Percentiles rank a stretch among this genome's conserved stretches.
Evolutionary conservation across 2,329 filamentous ascomycete genomes (phyloP).

Genomic region (Colletotrichum phormii): DNA sequence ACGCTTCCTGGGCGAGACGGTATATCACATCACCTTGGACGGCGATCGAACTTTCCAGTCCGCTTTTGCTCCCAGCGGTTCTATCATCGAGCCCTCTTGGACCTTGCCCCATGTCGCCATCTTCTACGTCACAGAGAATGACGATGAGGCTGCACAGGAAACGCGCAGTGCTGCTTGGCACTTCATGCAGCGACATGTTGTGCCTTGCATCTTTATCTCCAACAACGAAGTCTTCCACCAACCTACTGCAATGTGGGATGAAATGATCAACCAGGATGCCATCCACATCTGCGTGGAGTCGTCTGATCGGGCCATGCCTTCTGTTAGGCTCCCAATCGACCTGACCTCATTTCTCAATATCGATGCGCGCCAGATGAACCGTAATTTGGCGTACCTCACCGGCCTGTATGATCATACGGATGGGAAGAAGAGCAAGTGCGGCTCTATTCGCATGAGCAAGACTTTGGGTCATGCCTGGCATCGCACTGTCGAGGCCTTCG

Average conservation of each 20-base stretch:
- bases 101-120: slow-evolving; percentile 61
- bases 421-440: slow-evolving; percentile 5
- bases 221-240: slow-evolving; percentile 54
- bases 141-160: slow-evolving; percentile 49
- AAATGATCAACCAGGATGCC: slow-evolving; percentile 54
- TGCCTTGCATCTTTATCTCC: slow-evolving; percentile 62
- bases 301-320: slow-evolving; percentile 47
- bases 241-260: slow-evolving; percentile 46
- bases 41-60: slow-evolving; percentile 52
- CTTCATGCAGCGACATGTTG: slow-evolving; percentile 58
- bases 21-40: slow-evolving; percentile 54
- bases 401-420: slow-evolving; percentile 44
- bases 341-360: slow-evolving; percentile 61
- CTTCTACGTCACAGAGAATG: slow-evolving; percentile 59
- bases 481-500: neutral
- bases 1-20: slow-evolving; percentile 42
- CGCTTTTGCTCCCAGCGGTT: slow-evolving; percentile 48
- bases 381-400: slow-evolving; percentile 63
- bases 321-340: slow-evolving; percentile 60
- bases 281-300: slow-evolving; percentile 62
- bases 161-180: slow-evolving; percentile 57
- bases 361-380: slow-evolving; percentile 64
- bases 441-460: slow-evolving; percentile 12
- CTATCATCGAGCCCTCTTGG: slow-evolving; percentile 56
- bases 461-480: neutral